Conservation (phyloP, 345 rosid species). For the Excoecaria agallocha region DNA sequence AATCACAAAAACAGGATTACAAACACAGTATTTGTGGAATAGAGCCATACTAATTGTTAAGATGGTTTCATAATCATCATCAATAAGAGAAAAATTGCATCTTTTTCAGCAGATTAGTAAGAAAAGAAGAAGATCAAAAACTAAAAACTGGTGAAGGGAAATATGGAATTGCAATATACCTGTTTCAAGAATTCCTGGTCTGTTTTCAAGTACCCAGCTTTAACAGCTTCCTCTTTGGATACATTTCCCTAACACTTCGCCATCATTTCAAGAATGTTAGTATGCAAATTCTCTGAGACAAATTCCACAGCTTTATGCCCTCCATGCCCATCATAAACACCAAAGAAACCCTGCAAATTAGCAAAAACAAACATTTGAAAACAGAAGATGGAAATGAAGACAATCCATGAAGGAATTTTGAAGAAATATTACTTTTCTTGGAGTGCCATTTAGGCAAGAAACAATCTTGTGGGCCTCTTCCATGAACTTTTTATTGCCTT, state of each 20-base stretch:
- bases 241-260: slow-evolving; percentile 27
- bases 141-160: not conserved
- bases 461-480: slow-evolving; percentile 65
- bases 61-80: not conserved
- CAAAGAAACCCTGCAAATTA: slow-evolving; percentile 59
- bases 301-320: slow-evolving; percentile 70
- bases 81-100: not conserved
- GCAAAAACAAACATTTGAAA: not conserved
- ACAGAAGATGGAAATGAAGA: not conserved
- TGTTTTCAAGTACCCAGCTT: slow-evolving; percentile 56
- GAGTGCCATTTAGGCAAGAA: slow-evolving; percentile 43
- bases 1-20: not conserved
- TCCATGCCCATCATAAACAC: slow-evolving; percentile 87
- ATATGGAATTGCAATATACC: too few relatives aligned
- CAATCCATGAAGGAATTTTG: not conserved
- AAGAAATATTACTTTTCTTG: slow-evolving; percentile 38
- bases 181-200: slow-evolving; percentile 53
- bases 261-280: slow-evolving; percentile 51
- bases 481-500: slow-evolving; percentile 83
- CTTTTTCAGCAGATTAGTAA: not conserved
- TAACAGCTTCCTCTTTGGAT: slow-evolving; percentile 49
- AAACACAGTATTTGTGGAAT: not conserved
- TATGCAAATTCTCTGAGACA: slow-evolving; percentile 69
- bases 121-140: not conserved
- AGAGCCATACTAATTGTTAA: not conserved